A percentile compares a stretch with the other conserved stretches of the same genome.
Conservation (phyloP, 208 protist species). For the Trypanosoma caninum region DNA sequence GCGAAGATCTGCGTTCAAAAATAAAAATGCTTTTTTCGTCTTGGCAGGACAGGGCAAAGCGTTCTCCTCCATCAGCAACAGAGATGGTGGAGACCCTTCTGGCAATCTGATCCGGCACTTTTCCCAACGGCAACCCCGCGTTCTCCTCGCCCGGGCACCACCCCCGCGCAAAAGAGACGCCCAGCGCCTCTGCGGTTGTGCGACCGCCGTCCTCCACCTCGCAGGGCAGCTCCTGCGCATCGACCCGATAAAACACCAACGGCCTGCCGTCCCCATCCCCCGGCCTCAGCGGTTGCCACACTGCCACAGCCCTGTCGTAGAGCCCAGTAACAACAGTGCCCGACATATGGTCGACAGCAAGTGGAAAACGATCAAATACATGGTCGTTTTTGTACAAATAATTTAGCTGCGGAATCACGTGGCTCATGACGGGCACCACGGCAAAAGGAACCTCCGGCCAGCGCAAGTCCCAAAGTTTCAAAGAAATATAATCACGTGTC, state of each 20-base stretch:
- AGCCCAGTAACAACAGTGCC: constrained; percentile 78
- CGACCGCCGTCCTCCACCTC: constrained; percentile 27
- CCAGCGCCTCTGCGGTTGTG: constrained; percentile 33
- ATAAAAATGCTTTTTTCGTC: constrained; percentile 68
- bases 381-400: constrained; percentile 73
- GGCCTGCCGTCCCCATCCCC: constrained; percentile 13
- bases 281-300: constrained; percentile 77
- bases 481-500: constrained; percentile 80
- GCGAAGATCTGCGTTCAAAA: constrained; percentile 46
- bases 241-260: constrained; percentile 64
- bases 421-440: constrained; percentile 69
- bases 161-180: constrained; percentile 34
- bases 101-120: constrained; percentile 66
- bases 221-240: constrained; percentile 45
- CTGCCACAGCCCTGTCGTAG: constrained; percentile 79
- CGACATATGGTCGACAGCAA: constrained; percentile 74
- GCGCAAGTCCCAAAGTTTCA: constrained; percentile 87
- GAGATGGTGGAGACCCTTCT: constrained; percentile 74
- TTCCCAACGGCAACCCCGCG: constrained; percentile 15
- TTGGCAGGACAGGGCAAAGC: constrained; percentile 75
- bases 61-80: constrained; percentile 77
- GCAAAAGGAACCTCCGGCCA: constrained; percentile 49
- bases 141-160: constrained; percentile 24
- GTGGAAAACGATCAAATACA: constrained; percentile 85
- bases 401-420: constrained; percentile 67